These are phyloP conservation scores for Golubevia sp. DNA, from an alignment of 1,284 basidiomycete genomes.

Conservation along the genomic window DNA sequence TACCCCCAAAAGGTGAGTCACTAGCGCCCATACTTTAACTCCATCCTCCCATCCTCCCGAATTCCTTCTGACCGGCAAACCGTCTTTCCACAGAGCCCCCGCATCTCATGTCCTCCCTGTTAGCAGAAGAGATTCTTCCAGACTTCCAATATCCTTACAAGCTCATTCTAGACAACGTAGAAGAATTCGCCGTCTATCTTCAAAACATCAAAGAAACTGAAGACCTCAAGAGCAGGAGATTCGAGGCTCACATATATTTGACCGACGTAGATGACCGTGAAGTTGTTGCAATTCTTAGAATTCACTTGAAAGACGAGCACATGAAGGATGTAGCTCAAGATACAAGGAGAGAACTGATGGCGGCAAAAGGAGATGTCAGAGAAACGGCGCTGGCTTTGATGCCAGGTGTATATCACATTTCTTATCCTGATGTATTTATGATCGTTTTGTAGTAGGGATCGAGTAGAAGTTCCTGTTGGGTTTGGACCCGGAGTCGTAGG, in stretches of 20 bases:
- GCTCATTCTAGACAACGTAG: no score
- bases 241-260: not conserved
- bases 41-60: no score
- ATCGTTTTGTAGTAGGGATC: not conserved
- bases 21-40: no score
- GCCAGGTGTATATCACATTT: not conserved
- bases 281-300: not conserved
- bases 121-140: no score
- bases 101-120: no score
- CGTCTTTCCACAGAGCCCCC: no score
- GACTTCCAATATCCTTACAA: no score
- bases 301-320: not conserved
- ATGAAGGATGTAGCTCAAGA: not conserved
- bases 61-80: no score
- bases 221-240: not conserved
- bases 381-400: not conserved
- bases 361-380: not conserved
- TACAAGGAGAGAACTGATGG: not conserved
- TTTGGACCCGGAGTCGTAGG: no score
- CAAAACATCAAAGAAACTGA: not conserved
- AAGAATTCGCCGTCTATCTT: no score
- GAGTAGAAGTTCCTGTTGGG: no score
- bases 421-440: not conserved
- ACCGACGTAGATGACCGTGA: not conserved
- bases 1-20: no score